These are phyloP conservation scores for Sclerotinia spermophila DNA, from an alignment of 2,329 filamentous ascomycete genomes.

Conservation along the genomic window DNA sequence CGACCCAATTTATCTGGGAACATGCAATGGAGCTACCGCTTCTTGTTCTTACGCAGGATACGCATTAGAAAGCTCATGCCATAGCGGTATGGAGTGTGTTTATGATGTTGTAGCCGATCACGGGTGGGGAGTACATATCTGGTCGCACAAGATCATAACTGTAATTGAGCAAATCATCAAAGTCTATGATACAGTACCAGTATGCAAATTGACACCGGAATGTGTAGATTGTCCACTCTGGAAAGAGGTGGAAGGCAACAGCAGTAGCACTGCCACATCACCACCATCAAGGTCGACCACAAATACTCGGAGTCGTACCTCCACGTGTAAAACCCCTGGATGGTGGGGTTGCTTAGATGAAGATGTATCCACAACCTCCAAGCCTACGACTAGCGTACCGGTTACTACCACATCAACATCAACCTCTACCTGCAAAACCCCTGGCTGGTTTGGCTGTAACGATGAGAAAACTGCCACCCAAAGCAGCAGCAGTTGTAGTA, in stretches of 20 bases:
- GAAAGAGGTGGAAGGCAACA: constrained; percentile 76
- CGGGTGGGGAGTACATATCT: constrained; percentile 87
- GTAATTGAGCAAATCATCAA: constrained; percentile 86
- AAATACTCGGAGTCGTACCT: constrained; percentile 67
- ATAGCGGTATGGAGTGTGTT: constrained; percentile 80
- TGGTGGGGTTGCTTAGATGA: constrained; percentile 62
- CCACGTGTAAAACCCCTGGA: constrained; percentile 85
- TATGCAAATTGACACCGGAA: constrained; percentile 70
- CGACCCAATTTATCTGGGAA: constrained; percentile 91
- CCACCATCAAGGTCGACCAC: constrained; percentile 46
- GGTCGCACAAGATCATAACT: constrained; percentile 83
- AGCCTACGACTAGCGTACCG: constrained; percentile 28
- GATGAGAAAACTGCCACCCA: constrained; percentile 46
- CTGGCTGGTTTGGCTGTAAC: constrained; percentile 48
- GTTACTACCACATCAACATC: constrained; percentile 29
- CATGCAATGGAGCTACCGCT: constrained; percentile 85
- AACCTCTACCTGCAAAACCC: constrained; percentile 41
- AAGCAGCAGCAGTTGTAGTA: constrained; percentile 33
- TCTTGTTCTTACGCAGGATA: constrained; percentile 90
- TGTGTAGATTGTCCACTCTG: constrained; percentile 89
- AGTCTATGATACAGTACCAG: constrained; percentile 75
- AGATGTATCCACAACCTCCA: constrained; percentile 27
- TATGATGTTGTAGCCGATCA: constrained; percentile 92
- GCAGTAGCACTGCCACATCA: constrained; percentile 66
- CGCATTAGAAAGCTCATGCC: constrained; percentile 88